These are phyloP conservation scores for Styphnolobium japonicum DNA, from an alignment of 306 rosid genomes.

Conservation along the genomic window DNA sequence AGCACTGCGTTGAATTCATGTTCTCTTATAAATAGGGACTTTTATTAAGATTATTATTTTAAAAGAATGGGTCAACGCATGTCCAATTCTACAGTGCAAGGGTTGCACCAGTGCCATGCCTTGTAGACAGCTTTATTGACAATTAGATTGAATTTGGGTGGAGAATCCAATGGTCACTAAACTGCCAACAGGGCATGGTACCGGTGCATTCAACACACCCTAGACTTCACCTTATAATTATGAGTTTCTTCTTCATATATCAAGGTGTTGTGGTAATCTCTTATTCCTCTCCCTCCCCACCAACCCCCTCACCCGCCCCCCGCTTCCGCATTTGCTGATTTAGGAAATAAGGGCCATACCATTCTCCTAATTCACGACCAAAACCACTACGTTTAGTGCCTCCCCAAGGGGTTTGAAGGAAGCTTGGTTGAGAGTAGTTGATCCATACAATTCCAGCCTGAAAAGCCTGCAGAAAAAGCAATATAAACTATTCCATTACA, in stretches of 20 bases:
- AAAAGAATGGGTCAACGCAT: background rate
- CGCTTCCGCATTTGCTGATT: background rate
- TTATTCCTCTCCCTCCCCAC: too few relatives aligned
- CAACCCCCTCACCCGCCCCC: too few relatives aligned
- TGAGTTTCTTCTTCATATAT: slow-evolving; percentile 2
- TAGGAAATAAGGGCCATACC: slow-evolving; percentile 45
- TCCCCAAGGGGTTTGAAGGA: slow-evolving; percentile 97
- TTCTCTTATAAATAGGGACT: background rate
- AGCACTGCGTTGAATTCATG: background rate
- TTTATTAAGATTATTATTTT: background rate
- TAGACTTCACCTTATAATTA: background rate
- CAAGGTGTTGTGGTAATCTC: background rate
- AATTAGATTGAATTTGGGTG: background rate
- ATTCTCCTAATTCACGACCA: slow-evolving; percentile 97
- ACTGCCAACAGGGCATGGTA: background rate
- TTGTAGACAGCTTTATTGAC: background rate
- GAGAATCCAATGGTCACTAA: background rate
- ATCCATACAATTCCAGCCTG: slow-evolving; percentile 81
- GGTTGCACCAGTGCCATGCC: background rate
- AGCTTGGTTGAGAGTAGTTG: slow-evolving; percentile 83
- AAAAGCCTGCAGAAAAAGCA: slow-evolving; percentile 50
- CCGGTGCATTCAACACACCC: background rate
- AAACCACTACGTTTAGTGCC: slow-evolving; percentile 94
- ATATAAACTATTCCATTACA: background rate
- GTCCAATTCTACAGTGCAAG: background rate